phyloP scores from a whole-genome alignment of 305 asterid genomes.

The Ruellia speciosa region DNA sequence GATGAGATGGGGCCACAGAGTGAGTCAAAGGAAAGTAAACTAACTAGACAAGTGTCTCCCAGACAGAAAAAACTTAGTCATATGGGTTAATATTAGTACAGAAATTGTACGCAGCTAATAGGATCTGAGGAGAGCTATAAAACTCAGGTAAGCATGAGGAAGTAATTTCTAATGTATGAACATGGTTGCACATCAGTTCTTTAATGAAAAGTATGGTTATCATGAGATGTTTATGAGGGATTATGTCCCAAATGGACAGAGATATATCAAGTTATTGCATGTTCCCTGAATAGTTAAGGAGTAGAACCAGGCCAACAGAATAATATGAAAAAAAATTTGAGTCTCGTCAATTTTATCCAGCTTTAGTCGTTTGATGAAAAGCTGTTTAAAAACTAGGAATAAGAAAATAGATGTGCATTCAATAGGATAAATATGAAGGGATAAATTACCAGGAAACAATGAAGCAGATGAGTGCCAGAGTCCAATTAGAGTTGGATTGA shows the following conservation, averaged over 20 bases:
- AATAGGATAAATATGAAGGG: background rate
- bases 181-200: background rate
- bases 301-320: background rate
- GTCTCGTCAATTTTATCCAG: background rate
- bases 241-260: background rate
- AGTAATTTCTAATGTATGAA: background rate
- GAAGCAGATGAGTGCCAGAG: slow-evolving; percentile 56
- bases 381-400: background rate
- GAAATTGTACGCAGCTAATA: background rate
- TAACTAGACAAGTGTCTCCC: background rate
- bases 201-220: background rate
- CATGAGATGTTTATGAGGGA: background rate
- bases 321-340: background rate
- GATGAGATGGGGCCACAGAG: no score
- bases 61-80: background rate
- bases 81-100: no score
- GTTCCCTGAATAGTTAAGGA: background rate
- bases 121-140: background rate
- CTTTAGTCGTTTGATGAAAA: background rate
- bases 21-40: no score
- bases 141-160: background rate
- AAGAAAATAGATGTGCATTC: background rate
- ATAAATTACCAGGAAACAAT: slow-evolving; percentile 65
- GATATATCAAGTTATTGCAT: background rate
- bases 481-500: slow-evolving; percentile 54